Evolutionary conservation across 345 rosid species (phyloP).

Genomic region (Pseudoturritis turrita): DNA sequence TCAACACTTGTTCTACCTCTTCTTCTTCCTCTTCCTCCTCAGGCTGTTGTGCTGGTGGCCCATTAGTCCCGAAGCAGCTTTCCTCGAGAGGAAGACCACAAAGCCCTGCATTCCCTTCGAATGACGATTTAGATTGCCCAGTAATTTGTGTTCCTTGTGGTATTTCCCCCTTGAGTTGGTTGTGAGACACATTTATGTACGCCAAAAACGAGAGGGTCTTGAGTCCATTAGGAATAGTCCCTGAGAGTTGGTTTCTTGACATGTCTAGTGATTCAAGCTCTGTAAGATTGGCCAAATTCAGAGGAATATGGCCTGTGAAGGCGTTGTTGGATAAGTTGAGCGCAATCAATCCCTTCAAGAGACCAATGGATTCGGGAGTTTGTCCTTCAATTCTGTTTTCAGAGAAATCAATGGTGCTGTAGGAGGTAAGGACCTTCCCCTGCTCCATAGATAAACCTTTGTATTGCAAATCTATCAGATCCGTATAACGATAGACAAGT

Average conservation of each 20-base stretch:
- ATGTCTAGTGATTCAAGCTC: background rate
- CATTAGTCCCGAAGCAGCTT: background rate
- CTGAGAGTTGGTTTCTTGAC: background rate
- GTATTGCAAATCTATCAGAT: background rate
- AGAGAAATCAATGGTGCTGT: background rate
- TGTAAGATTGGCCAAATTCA: background rate
- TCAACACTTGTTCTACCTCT: background rate
- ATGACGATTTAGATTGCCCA: conserved; percentile 5
- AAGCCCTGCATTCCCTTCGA: conserved; percentile 12
- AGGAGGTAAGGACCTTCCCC: background rate
- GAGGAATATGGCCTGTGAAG: background rate
- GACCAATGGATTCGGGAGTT: background rate
- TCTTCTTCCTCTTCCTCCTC: background rate
- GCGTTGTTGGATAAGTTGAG: background rate
- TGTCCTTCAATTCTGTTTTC: background rate
- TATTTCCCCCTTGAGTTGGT: conserved; percentile 11
- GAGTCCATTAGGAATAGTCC: background rate
- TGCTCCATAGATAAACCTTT: background rate
- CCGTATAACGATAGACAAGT: background rate
- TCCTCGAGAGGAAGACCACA: conserved; percentile 15
- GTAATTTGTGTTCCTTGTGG: conserved; percentile 18
- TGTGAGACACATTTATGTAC: conserved; percentile 5
- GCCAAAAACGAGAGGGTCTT: background rate
- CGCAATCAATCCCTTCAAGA: background rate
- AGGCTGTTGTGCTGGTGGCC: background rate